These are phyloP conservation scores for Beta macrorhiza DNA, from an alignment of 179 eudicot species.

Conservation along the genomic window DNA sequence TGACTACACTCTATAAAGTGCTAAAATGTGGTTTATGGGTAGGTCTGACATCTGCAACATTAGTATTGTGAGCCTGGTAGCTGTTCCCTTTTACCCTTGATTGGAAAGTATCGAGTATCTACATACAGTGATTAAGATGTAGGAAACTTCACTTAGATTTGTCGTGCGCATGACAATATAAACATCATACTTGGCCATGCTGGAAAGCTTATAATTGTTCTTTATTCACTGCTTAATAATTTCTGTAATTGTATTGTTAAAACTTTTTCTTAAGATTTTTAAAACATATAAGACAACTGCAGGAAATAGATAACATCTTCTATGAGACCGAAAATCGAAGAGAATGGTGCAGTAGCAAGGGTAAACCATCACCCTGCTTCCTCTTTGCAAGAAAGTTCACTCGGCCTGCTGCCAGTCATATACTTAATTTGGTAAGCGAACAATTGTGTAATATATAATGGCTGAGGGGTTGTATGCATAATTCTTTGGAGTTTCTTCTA, in stretches of 20 bases:
- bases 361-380: conserved; percentile 78
- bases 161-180: background rate
- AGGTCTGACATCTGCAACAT: background rate
- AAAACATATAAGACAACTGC: conserved; percentile 18
- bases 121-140: background rate
- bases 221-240: background rate
- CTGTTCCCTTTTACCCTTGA: background rate
- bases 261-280: background rate
- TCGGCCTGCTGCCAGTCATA: conserved; percentile 78
- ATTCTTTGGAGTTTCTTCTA: background rate
- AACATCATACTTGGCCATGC: background rate
- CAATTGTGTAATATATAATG: background rate
- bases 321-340: conserved; percentile 84
- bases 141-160: background rate
- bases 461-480: background rate
- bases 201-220: background rate
- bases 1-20: background rate
- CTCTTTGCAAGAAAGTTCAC: conserved; percentile 94
- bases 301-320: conserved; percentile 78
- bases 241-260: background rate
- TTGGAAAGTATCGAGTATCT: background rate
- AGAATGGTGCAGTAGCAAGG: conserved; percentile 96
- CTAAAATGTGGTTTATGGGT: background rate
- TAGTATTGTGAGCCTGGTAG: background rate
- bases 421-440: conserved; percentile 63